Base-by-base conservation (phyloP, 805 yeast genomes). In the Cyberlindnera euphorbiiphila region DNA sequence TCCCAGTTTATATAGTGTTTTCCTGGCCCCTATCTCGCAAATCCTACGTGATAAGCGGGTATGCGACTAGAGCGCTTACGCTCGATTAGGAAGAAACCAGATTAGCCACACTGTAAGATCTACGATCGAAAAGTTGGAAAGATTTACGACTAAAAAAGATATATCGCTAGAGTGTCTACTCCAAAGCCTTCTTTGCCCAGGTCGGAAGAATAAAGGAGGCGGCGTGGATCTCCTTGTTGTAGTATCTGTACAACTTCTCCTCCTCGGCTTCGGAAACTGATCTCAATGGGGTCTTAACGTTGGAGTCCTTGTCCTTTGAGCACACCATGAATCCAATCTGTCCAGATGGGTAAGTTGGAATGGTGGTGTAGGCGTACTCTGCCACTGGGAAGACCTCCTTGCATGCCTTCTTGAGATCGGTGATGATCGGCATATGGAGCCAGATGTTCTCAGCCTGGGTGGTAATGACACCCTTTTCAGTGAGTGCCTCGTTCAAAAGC, bases 241-340 rank as follows among this genome's bases (percentile, higher is more conserved):
- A 91, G 71, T 93, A 91, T 56, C 74, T 75, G 77, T 78, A 78
- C 54, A 82, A 60, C 61, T 77, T 67, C 18, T 58, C 64, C 59
- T 85, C 95, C 46, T 76, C 74, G 42, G 72, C 81, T 30, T 68
- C 74, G 36, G 76, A 60, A 61, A 84, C 65, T 22, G 71, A 67
- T 62, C 96, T 78, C 45, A 75, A 49, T 33, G 98, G 96, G 48
- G 63, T 69, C 53, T 65, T 71, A 41, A 91, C 83, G 46, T 81
- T 69, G 34, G 81, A 78, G 18, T 62, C 51, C 12, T 74, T 59
- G 57, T 85, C 83, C 69, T 88, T 91, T 46, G 82, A 74, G 64
- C 97, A 89, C 43, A 91, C 89, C 96, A 91, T 86, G 68, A 93
- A 86, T n/a, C 98, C 98, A 57, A 91, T 83, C 62, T 88, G 94